phyloP scores from a whole-genome alignment of 2,329 filamentous ascomycete species.

The Calonectria pauciramosa region DNA sequence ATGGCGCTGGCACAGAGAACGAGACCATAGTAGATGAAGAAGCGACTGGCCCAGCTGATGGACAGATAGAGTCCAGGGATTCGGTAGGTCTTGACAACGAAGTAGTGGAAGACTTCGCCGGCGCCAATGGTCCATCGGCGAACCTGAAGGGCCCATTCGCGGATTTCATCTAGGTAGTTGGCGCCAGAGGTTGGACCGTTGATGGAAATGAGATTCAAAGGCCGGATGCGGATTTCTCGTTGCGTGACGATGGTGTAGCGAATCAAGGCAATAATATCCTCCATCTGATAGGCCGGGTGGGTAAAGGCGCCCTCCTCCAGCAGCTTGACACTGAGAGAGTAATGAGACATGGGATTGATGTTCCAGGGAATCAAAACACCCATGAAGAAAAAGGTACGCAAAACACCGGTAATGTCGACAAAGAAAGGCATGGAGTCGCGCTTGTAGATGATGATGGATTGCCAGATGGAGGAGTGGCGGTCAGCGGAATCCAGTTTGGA shows the following conservation, averaged over 20 bases:
- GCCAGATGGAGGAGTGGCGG: constrained; percentile 43
- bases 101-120: constrained; percentile 38
- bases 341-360: constrained; percentile 38
- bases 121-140: constrained; percentile 37
- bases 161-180: constrained; percentile 30
- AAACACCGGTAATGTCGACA: constrained; percentile 41
- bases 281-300: background rate
- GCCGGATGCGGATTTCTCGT: constrained; percentile 14
- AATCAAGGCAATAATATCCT: background rate
- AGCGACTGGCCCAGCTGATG: background rate
- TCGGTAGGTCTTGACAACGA: constrained; percentile 37
- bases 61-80: constrained; percentile 27
- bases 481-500: constrained; percentile 5
- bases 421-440: constrained; percentile 43
- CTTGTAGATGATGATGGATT: constrained; percentile 43
- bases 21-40: background rate
- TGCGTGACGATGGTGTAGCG: background rate
- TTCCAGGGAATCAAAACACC: constrained; percentile 41
- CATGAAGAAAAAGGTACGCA: constrained; percentile 44
- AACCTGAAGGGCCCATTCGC: constrained; percentile 36
- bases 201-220: constrained; percentile 35
- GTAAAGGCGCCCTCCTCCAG: background rate
- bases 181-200: constrained; percentile 36
- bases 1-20: background rate
- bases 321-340: background rate